Evolutionary conservation across 108 stramenopile genomes (phyloP).

Genomic region (Skeletonema marinoi): DNA sequence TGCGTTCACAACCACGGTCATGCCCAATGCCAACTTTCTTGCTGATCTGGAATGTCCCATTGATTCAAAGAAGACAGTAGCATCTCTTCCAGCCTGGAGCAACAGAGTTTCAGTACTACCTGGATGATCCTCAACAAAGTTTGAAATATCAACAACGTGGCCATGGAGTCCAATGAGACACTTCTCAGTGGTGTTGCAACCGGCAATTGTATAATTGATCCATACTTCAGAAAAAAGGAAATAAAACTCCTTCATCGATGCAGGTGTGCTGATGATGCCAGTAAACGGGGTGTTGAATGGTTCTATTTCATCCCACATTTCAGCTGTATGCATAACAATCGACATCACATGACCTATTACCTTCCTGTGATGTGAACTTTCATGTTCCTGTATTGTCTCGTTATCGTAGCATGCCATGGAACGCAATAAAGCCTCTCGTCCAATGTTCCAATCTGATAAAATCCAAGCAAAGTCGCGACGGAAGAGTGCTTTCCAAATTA

Average conservation of each 20-base stretch:
- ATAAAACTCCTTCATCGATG: constrained; percentile 75
- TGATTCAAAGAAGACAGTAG: constrained; percentile 89
- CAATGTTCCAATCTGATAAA: constrained; percentile 66
- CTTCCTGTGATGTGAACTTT: neutral
- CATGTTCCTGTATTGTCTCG: constrained; percentile 6
- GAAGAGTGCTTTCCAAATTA: constrained; percentile 77
- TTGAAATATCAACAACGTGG: constrained; percentile 87
- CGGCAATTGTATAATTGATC: constrained; percentile 76
- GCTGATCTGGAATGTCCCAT: constrained; percentile 81
- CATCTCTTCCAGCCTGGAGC: constrained; percentile 89
- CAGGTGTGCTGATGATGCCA: neutral
- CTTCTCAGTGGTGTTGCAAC: constrained; percentile 51
- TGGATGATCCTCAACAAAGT: constrained; percentile 90
- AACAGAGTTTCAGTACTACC: constrained; percentile 92
- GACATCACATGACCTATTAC: constrained; percentile 38
- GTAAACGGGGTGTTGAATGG: neutral
- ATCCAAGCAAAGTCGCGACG: constrained; percentile 79
- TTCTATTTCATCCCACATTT: neutral
- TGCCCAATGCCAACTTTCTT: constrained; percentile 51
- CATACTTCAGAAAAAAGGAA: constrained; percentile 74
- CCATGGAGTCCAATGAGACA: constrained; percentile 92
- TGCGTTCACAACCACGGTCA: constrained; percentile 69
- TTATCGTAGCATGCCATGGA: constrained; percentile 25
- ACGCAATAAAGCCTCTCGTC: constrained; percentile 57
- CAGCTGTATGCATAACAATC: neutral